phyloP scores from a whole-genome alignment of 352 stramenopile genomes.

The Pythium phragmitis region DNA sequence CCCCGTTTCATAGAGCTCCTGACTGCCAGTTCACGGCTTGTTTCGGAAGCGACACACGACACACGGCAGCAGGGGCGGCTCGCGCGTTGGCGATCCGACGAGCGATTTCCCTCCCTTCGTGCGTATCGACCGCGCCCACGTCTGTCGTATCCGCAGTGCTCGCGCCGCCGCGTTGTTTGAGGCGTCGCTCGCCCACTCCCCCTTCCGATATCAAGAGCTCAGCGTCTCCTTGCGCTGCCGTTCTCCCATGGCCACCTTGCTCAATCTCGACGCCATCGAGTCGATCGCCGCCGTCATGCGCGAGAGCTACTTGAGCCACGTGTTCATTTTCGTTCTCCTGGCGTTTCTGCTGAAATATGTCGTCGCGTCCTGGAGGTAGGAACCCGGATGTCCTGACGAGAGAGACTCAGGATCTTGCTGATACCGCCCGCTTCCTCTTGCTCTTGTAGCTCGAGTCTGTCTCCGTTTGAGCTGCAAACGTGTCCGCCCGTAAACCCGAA shows the following conservation, averaged over 20 bases:
- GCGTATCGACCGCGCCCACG: conserved; percentile 2
- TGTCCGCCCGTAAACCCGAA: conserved; percentile 75
- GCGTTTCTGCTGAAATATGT: conserved; percentile 59
- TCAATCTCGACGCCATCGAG: conserved; percentile 68
- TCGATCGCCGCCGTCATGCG: conserved; percentile 56
- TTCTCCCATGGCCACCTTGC: conserved; percentile 44
- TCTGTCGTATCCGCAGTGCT: background rate
- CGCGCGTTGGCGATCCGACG: conserved; percentile 17
- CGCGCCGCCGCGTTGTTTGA: background rate
- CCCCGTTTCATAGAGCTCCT: background rate
- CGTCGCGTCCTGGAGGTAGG: conserved; percentile 53
- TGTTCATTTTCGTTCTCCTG: conserved; percentile 54
- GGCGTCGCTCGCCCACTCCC: conserved; percentile 27
- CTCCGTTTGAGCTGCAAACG: conserved; percentile 69
- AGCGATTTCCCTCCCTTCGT: background rate
- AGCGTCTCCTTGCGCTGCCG: no score
- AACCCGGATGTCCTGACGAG: background rate
- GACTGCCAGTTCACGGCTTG: conserved; percentile 27
- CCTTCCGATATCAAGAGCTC: conserved; percentile 14
- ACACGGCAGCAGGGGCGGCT: conserved; percentile 1
- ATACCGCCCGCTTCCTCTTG: background rate
- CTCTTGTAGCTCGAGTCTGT: conserved; percentile 33
- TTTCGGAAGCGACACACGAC: conserved; percentile 25
- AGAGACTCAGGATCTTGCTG: background rate
- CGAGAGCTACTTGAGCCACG: conserved; percentile 66